Evolutionary conservation across 2,329 filamentous ascomycete genomes (phyloP).

Genomic region (Beauveria sp.): DNA sequence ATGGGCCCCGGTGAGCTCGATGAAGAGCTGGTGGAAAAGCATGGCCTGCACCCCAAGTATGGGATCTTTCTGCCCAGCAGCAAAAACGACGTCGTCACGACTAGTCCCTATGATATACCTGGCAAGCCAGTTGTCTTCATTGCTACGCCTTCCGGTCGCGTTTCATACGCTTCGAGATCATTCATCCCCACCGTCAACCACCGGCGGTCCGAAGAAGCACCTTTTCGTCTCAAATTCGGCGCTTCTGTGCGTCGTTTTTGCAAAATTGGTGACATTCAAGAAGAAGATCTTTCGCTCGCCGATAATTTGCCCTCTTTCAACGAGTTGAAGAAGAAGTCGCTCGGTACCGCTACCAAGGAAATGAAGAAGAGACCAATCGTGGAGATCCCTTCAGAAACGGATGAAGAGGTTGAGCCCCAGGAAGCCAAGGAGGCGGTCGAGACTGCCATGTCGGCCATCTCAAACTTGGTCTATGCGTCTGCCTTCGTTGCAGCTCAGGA

Average conservation of each 20-base stretch:
- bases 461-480: conserved; percentile 16
- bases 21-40: conserved; percentile 38
- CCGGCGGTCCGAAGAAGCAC: conserved; percentile 25
- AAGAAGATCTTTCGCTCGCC: conserved; percentile 25
- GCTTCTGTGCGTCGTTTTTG: conserved; percentile 30
- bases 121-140: conserved; percentile 42
- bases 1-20: conserved; percentile 44
- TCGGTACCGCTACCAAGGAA: conserved; percentile 28
- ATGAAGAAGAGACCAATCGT: conserved; percentile 23
- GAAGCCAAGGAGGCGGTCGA: conserved; percentile 9
- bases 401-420: conserved; percentile 18
- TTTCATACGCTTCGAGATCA: conserved; percentile 41
- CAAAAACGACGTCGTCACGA: conserved; percentile 34
- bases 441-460: conserved; percentile 11
- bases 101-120: conserved; percentile 34
- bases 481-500: conserved; percentile 15
- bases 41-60: conserved; percentile 44
- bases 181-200: conserved; percentile 28
- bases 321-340: conserved; percentile 25
- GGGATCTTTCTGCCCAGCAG: conserved; percentile 45
- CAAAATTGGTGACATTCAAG: conserved; percentile 25
- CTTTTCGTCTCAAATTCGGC: conserved; percentile 27
- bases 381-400: conserved; percentile 19
- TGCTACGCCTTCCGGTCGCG: conserved; percentile 37
- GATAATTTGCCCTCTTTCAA: conserved; percentile 27